phyloP scores from a whole-genome alignment of 345 rosid species.

The Linum trigynum region DNA sequence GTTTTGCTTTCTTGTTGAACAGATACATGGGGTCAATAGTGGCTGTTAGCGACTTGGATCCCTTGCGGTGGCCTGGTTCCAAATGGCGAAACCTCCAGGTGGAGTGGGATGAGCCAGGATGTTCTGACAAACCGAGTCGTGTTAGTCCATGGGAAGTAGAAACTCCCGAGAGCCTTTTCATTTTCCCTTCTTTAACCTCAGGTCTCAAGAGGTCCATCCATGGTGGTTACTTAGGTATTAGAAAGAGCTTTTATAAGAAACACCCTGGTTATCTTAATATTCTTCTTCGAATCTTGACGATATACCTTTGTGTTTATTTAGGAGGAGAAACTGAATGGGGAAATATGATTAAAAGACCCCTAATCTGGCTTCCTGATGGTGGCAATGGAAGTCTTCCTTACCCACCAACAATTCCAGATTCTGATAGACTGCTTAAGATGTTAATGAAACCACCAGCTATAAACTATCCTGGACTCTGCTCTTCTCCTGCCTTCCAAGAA shows the following conservation, averaged over 20 bases:
- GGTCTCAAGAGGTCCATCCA: constrained; percentile 75
- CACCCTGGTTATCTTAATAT: background rate
- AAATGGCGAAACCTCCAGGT: constrained; percentile 99
- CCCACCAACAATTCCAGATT: constrained; percentile 36
- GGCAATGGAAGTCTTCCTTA: constrained; percentile 45
- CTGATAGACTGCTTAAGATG: constrained; percentile 66
- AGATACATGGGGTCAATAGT: constrained; percentile 98
- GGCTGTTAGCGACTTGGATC: constrained; percentile 78
- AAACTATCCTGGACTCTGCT: constrained; percentile 25
- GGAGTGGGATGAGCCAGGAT: constrained; percentile 99
- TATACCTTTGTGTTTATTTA: constrained; percentile 9
- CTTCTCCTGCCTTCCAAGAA: constrained; percentile 31
- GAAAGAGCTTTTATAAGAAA: constrained; percentile 9
- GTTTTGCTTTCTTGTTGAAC: constrained; percentile 8
- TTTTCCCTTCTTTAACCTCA: constrained; percentile 89
- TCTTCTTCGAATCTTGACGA: background rate
- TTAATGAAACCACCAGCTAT: constrained; percentile 58
- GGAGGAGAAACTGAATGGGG: constrained; percentile 86
- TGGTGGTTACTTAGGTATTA: constrained; percentile 53
- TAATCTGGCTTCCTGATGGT: constrained; percentile 46
- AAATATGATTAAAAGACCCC: constrained; percentile 61
- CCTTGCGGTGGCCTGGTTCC: constrained; percentile 94
- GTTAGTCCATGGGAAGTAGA: constrained; percentile 98
- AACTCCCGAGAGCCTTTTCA: constrained; percentile 96
- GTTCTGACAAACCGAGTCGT: constrained; percentile 76